These are phyloP conservation scores for Nakaseomyces kungkrabaensis DNA, from an alignment of 1,139 yeast genomes.

Conservation along the genomic window DNA sequence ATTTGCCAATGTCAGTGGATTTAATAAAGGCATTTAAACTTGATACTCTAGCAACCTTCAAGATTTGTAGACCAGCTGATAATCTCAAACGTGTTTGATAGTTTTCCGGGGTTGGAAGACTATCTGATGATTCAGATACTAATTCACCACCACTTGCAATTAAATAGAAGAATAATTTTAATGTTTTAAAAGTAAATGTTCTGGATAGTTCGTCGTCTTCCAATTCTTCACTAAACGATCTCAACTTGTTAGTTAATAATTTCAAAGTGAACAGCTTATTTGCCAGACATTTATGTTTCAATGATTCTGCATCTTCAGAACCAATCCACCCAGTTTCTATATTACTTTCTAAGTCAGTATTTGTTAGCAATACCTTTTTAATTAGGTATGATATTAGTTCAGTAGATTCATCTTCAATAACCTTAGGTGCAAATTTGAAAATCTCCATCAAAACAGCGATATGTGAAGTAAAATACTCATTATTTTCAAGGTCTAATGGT, in stretches of 20 bases:
- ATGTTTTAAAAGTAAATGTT: slow-evolving; percentile 47
- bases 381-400: slow-evolving; percentile 54
- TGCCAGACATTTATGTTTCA: slow-evolving; percentile 29
- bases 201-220: slow-evolving; percentile 26
- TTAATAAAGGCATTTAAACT: slow-evolving; percentile 44
- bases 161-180: slow-evolving; percentile 56
- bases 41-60: slow-evolving; percentile 55
- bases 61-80: slow-evolving; percentile 54
- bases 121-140: slow-evolving; percentile 36
- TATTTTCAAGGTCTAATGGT: slow-evolving; percentile 38
- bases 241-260: slow-evolving; percentile 54
- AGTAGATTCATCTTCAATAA: slow-evolving; percentile 45
- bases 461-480: slow-evolving; percentile 41
- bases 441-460: slow-evolving; percentile 55
- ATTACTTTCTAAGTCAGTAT: slow-evolving; percentile 27
- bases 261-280: slow-evolving; percentile 48
- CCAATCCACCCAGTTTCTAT: slow-evolving; percentile 37
- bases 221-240: slow-evolving; percentile 33
- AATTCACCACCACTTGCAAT: slow-evolving; percentile 81
- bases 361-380: slow-evolving; percentile 48
- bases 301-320: slow-evolving; percentile 30
- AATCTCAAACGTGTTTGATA: slow-evolving; percentile 56
- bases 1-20: slow-evolving; percentile 41
- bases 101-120: slow-evolving; percentile 54
- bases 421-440: slow-evolving; percentile 41